phyloP scores from a whole-genome alignment of 345 rosid species.

The Odontarrhena argentea region DNA sequence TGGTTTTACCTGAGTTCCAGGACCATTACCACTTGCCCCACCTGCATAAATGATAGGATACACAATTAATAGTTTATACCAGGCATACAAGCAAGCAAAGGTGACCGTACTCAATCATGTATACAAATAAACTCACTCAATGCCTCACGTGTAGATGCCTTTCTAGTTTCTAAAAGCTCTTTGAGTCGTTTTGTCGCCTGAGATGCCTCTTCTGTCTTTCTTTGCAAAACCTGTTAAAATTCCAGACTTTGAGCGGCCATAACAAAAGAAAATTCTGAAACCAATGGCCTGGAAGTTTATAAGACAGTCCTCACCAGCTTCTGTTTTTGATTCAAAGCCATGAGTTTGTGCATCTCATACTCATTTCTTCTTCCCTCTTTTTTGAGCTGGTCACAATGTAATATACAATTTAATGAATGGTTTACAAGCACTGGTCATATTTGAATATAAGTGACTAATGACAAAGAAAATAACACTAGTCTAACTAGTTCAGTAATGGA shows the following conservation, averaged over 20 bases:
- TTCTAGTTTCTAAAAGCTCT: conserved; percentile 85
- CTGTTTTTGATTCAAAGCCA: conserved; percentile 95
- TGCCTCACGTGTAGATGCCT: conserved; percentile 71
- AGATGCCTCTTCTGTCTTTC: conserved; percentile 97
- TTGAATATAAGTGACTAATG: conserved; percentile 1
- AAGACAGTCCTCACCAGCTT: conserved; percentile 67
- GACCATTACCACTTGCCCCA: conserved; percentile 63
- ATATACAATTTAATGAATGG: neutral
- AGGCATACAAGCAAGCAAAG: conserved; percentile 18
- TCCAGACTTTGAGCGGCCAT: conserved; percentile 18
- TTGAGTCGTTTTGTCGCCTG: conserved; percentile 94
- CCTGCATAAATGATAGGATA: conserved; percentile 43
- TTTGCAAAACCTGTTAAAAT: conserved; percentile 74
- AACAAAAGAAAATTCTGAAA: conserved; percentile 3
- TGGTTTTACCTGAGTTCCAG: conserved; percentile 78
- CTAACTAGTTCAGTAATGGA: conserved; percentile 16
- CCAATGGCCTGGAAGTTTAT: conserved; percentile 19
- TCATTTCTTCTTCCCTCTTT: conserved; percentile 97
- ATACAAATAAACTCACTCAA: conserved; percentile 42
- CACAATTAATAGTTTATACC: conserved; percentile 14
- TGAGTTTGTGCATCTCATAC: conserved; percentile 94
- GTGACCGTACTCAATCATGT: conserved; percentile 18
- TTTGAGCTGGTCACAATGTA: conserved; percentile 64
- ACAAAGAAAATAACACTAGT: conserved; percentile 16
- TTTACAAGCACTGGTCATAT: conserved; percentile 6